phyloP scores from a whole-genome alignment of 805 yeast genomes.

The Lachancea fermentati region DNA sequence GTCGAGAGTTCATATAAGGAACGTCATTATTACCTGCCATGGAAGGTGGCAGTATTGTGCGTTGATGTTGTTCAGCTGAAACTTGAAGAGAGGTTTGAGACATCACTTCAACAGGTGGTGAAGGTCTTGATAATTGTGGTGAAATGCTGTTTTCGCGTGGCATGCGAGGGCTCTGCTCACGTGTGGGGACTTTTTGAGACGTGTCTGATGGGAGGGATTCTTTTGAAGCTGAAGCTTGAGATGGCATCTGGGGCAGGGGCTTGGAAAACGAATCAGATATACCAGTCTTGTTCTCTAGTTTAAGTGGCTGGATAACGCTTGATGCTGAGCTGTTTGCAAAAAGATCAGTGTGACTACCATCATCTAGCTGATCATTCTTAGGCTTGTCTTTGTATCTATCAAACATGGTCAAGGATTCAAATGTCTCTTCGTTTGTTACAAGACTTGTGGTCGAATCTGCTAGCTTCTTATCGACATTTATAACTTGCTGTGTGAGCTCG shows the following conservation, averaged over 20 bases:
- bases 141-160: background rate
- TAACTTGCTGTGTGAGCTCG: constrained; percentile 21
- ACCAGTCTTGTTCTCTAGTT: constrained; percentile 7
- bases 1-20: no score
- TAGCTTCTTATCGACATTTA: constrained; percentile 18
- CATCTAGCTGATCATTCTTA: constrained; percentile 14
- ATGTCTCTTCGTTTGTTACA: constrained; percentile 18
- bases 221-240: background rate
- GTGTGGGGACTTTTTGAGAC: background rate
- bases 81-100: background rate
- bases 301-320: constrained; percentile 15
- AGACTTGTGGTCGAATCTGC: constrained; percentile 8
- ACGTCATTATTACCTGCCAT: no score
- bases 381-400: constrained; percentile 27
- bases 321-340: constrained; percentile 12
- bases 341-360: constrained; percentile 8
- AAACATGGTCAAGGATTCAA: constrained; percentile 26
- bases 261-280: background rate
- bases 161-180: background rate
- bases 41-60: no score
- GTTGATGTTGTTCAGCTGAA: background rate
- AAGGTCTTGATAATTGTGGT: background rate
- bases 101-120: background rate
- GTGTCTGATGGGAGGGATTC: background rate
- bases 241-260: background rate